Conservation (phyloP, 2,329 filamentous ascomycete genomes). For the Pseudocercospora ulei region DNA sequence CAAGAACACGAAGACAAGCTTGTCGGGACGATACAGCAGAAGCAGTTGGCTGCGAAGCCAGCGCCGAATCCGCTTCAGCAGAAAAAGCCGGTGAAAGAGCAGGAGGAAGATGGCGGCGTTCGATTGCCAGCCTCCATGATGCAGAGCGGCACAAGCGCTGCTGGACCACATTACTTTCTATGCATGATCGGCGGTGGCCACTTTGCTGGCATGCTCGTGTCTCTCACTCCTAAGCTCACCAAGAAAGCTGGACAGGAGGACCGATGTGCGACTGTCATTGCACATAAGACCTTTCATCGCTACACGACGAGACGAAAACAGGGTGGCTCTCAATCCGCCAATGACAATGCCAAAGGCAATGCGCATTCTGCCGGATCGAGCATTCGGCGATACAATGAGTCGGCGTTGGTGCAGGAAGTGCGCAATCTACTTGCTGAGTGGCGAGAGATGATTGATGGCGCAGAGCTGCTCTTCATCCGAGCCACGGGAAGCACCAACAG, state of each 20-base stretch:
- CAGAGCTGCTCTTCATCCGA: constrained; percentile 77
- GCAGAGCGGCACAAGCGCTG: constrained; percentile 45
- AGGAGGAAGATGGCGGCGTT: constrained; percentile 50
- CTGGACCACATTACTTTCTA: constrained; percentile 79
- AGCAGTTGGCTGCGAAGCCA: constrained; percentile 61
- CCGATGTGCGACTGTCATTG: constrained; percentile 74
- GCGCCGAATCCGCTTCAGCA: constrained; percentile 40
- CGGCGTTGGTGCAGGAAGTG: constrained; percentile 79
- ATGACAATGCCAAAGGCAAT: constrained; percentile 84
- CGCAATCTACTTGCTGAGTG: constrained; percentile 70
- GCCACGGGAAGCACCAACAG: constrained; percentile 81
- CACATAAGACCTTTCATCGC: constrained; percentile 94
- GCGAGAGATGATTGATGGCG: constrained; percentile 73
- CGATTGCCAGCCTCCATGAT: constrained; percentile 39
- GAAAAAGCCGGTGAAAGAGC: constrained; percentile 33
- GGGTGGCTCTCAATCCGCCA: constrained; percentile 87
- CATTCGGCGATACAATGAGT: constrained; percentile 86
- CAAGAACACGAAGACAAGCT: constrained; percentile 53
- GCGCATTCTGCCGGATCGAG: constrained; percentile 89
- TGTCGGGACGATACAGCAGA: constrained; percentile 59
- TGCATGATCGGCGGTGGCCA: constrained; percentile 99
- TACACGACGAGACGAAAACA: constrained; percentile 96
- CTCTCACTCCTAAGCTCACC: constrained; percentile 66
- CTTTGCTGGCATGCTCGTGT: constrained; percentile 93
- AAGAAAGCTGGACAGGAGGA: constrained; percentile 66